Percentiles rank a stretch among this genome's conserved stretches.
Evolutionary conservation across 2,329 filamentous ascomycete species (phyloP).

Genomic region (Epichloe sylvatica): DNA sequence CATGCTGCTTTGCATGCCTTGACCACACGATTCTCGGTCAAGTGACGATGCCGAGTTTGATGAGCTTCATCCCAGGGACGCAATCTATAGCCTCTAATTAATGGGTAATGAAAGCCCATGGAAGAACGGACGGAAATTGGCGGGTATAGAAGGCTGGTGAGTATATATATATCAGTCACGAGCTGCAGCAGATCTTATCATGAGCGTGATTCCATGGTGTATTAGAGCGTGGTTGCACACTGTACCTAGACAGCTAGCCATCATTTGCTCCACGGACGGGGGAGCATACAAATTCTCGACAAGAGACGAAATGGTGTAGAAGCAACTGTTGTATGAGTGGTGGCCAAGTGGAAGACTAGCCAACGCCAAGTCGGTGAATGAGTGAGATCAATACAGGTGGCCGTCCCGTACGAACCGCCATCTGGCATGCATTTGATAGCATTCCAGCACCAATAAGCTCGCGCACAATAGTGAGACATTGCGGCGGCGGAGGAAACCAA

Average conservation of each 20-base stretch:
- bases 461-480: conserved; percentile 8
- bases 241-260: background rate
- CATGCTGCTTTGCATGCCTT: conserved; percentile 9
- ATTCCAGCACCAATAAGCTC: conserved; percentile 8
- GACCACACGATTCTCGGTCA: conserved; percentile 3
- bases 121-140: no score
- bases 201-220: background rate
- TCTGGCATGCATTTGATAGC: conserved; percentile 7
- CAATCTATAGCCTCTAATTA: background rate
- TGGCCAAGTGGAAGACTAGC: background rate
- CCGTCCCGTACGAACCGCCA: background rate
- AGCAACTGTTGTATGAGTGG: background rate
- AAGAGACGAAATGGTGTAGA: background rate
- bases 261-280: background rate
- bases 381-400: conserved; percentile 2
- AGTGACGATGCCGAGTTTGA: conserved; percentile 5
- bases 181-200: background rate
- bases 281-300: background rate
- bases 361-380: background rate
- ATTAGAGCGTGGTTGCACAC: background rate
- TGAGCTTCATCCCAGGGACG: conserved; percentile 5
- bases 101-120: background rate
- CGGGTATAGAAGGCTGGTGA: background rate
- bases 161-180: background rate
- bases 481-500: background rate